Evolutionary conservation across 2,329 filamentous ascomycete species (phyloP), one percentile per base, ranked within the genome.

Genomic region (Fusarium pininemorale): DNA sequence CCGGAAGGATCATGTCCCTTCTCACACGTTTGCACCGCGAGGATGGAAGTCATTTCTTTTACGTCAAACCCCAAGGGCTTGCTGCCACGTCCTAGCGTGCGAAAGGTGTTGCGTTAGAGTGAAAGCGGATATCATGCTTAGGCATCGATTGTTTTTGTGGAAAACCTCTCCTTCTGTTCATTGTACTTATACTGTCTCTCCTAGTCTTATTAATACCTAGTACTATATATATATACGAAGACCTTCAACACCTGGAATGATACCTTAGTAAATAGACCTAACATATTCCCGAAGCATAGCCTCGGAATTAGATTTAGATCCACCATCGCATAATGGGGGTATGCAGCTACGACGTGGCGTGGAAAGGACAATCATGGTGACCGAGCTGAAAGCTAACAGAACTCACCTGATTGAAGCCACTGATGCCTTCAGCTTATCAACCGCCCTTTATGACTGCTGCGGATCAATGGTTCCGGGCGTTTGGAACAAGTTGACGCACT

Each of bases 1-100:
- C 54, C 0, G 54, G 54, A 35, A 57, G 39, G 16, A 57, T 57
- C 9, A 32, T 57, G 54, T 57, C 39, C 5, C 54, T 57, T 24
- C 38, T 57, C 16, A 44, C 38, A 16, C 24, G 28, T 9, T n/a
- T 57, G 28, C 54, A 45, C 18, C 39, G 54, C 39, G 54, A 57
- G 28, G 54, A 57, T 26, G 39, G 54, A 57, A 45, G 28, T 8
- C 54, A 57, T 14, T 57, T 57, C 28, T 45, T 57, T n/a, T 57
- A 35, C 7, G 39, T 57, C n/a, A 57, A 45, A 6, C 28, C 54
- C 2, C 38, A 44, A 14, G 39, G 38, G 11, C 22, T 57, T 44
- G n/a, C 24, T 24, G 28, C 54, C 18, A 45, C 39, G 4, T 35
- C 38, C 11, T 44, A 56, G 28, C 11, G 18, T 4, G 12, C 30